phyloP scores from a whole-genome alignment of 306 rosid genomes.

The Arachis stenosperma region DNA sequence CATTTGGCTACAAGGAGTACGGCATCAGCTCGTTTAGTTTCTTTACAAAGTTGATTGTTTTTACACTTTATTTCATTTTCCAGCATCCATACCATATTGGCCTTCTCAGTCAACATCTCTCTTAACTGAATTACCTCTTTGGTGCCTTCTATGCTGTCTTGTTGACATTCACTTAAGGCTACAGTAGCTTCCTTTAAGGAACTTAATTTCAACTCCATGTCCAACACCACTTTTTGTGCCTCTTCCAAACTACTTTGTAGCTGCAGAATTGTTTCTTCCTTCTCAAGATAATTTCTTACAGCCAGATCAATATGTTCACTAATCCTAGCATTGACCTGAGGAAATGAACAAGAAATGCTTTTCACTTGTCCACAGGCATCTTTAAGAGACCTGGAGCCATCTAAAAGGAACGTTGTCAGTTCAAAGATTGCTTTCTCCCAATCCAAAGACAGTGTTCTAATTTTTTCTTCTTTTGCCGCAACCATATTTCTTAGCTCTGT shows the following conservation, averaged over 20 bases:
- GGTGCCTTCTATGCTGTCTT: slow-evolving; percentile 46
- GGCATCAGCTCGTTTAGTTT: slow-evolving; percentile 57
- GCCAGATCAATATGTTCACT: slow-evolving; percentile 74
- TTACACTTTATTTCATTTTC: slow-evolving; percentile 52
- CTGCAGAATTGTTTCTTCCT: slow-evolving; percentile 81
- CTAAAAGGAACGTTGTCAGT: slow-evolving; percentile 81
- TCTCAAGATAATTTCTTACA: slow-evolving; percentile 69
- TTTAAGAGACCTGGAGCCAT: slow-evolving; percentile 86
- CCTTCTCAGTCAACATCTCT: slow-evolving; percentile 54
- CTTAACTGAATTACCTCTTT: slow-evolving; percentile 49
- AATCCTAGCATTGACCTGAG: slow-evolving; percentile 60
- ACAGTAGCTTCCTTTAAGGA: slow-evolving; percentile 80
- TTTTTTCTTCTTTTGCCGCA: slow-evolving; percentile 74
- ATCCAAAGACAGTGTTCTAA: slow-evolving; percentile 53
- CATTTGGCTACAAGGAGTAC: slow-evolving; percentile 60
- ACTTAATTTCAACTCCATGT: slow-evolving; percentile 73
- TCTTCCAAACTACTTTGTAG: slow-evolving; percentile 78
- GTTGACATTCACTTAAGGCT: slow-evolving; percentile 65
- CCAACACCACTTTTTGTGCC: slow-evolving; percentile 67
- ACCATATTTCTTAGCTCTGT: slow-evolving; percentile 53
- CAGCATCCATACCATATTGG: slow-evolving; percentile 46
- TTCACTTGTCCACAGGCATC: slow-evolving; percentile 81
- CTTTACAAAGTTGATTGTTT: slow-evolving; percentile 52
- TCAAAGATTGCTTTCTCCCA: slow-evolving; percentile 90
- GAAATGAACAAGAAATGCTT: slow-evolving; percentile 72